A percentile compares a stretch with the other conserved stretches of the same genome.
Conservation (phyloP, 768 basidiomycete genomes). For the Strobilomyces confusus region DNA sequence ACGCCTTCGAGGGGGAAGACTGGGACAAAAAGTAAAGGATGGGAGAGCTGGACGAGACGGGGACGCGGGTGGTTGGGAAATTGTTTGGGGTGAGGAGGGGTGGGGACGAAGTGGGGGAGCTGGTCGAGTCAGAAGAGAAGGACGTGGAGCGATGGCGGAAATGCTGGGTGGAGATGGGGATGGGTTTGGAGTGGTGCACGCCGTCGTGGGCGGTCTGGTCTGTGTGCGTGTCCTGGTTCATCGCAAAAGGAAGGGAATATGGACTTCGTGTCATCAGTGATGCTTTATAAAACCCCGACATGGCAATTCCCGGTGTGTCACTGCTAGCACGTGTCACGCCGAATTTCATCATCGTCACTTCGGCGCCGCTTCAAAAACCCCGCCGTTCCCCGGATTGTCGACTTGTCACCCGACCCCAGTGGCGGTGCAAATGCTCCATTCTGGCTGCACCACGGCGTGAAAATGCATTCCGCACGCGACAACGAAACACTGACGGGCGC, state of each 20-base stretch:
- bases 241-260: conserved; percentile 5
- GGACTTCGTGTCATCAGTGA: neutral
- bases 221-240: conserved; percentile 11
- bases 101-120: conserved; percentile 49
- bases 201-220: conserved; percentile 19
- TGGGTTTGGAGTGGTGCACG: conserved; percentile 59
- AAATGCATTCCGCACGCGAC: neutral
- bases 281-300: conserved; percentile 27
- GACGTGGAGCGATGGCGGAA: conserved; percentile 58
- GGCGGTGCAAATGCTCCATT: neutral
- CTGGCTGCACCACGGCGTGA: neutral
- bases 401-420: neutral
- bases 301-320: conserved; percentile 22
- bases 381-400: conserved; percentile 13
- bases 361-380: conserved; percentile 14
- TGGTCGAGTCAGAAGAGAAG: conserved; percentile 56
- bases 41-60: conserved; percentile 60
- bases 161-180: conserved; percentile 48
- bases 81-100: conserved; percentile 50
- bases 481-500: conserved; percentile 7
- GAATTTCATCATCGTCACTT: conserved; percentile 13
- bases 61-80: conserved; percentile 38
- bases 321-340: conserved; percentile 16
- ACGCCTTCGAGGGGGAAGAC: conserved; percentile 53
- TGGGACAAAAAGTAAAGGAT: conserved; percentile 66